Conservation (phyloP, 1,284 basidiomycete genomes). For the Apiotrichum gamsii region DNA sequence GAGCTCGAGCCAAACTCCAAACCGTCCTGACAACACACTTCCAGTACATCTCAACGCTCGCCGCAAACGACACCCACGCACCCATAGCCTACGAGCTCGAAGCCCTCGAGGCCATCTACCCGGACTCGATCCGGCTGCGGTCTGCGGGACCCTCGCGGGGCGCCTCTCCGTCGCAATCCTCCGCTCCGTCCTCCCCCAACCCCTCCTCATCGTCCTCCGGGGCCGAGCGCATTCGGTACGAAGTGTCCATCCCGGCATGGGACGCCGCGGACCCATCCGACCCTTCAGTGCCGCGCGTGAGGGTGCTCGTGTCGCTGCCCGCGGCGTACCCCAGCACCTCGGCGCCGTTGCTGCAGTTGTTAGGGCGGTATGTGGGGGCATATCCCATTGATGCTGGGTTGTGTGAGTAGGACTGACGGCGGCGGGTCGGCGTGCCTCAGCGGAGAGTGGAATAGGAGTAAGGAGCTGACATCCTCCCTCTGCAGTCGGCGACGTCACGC, state of each 20-base stretch:
- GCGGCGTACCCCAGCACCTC: conserved; percentile 63
- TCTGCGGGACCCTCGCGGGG: conserved; percentile 15
- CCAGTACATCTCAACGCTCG: conserved; percentile 39
- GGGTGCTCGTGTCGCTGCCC: conserved; percentile 67
- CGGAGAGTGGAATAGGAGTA: no score
- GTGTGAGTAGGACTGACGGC: conserved; percentile 29
- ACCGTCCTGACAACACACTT: neutral
- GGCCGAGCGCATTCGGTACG: conserved; percentile 59
- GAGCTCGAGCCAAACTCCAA: no score
- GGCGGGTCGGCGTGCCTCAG: neutral
- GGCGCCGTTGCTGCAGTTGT: conserved; percentile 74
- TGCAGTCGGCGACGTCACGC: conserved; percentile 64
- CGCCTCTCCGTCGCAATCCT: neutral
- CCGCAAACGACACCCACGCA: conserved; percentile 26
- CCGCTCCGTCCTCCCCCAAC: neutral
- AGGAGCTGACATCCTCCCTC: neutral
- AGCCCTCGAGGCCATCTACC: conserved; percentile 79
- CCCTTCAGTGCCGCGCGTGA: conserved; percentile 49
- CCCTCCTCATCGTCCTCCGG: conserved; percentile 10
- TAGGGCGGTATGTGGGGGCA: conserved; percentile 76
- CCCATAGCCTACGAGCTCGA: conserved; percentile 45
- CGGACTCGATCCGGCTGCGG: conserved; percentile 52
- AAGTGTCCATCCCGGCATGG: conserved; percentile 52
- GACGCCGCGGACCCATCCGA: conserved; percentile 52
- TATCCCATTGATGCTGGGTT: conserved; percentile 47